Percentiles rank a stretch among this genome's conserved stretches.
Evolutionary conservation across 2,329 filamentous ascomycete genomes (phyloP).

Genomic region (Xylaria sp.): DNA sequence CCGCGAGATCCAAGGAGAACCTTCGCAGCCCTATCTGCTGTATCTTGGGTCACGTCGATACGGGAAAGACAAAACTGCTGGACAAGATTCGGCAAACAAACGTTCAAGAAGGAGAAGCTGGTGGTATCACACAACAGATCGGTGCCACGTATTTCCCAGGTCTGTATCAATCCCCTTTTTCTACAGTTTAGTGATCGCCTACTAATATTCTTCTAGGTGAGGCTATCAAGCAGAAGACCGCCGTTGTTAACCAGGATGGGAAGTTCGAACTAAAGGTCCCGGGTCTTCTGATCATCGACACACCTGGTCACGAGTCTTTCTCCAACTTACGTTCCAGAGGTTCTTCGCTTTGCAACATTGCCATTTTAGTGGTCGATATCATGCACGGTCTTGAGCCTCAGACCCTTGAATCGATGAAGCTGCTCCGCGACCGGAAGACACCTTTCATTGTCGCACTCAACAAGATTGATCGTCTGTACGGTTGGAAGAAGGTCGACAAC

Average conservation of each 20-base stretch:
- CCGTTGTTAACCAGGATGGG: conserved; percentile 90
- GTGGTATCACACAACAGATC: conserved; percentile 99
- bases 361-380: conserved; percentile 98
- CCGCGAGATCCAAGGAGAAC: conserved; percentile 91
- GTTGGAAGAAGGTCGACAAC: conserved; percentile 98
- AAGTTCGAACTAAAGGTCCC: conserved; percentile 97
- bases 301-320: conserved; percentile 99
- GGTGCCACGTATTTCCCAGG: conserved; percentile 97
- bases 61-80: conserved; percentile 98
- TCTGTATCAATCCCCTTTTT: conserved; percentile 15
- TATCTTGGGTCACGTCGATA: conserved; percentile 99
- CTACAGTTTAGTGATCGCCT: neutral
- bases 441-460: conserved; percentile 99
- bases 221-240: conserved; percentile 90
- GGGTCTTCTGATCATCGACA: conserved; percentile 96
- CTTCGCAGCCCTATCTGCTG: conserved; percentile 98
- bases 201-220: conserved; percentile 66
- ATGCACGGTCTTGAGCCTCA: conserved; percentile 99
- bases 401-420: conserved; percentile 95
- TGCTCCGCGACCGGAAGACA: conserved; percentile 92
- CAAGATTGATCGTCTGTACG: conserved; percentile 99
- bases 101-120: conserved; percentile 98
- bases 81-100: conserved; percentile 99
- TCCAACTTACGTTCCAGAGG: conserved; percentile 96
- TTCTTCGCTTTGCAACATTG: conserved; percentile 98